Base-by-base conservation (phyloP, 352 stramenopile species). In the Sclerospora graminicola region DNA sequence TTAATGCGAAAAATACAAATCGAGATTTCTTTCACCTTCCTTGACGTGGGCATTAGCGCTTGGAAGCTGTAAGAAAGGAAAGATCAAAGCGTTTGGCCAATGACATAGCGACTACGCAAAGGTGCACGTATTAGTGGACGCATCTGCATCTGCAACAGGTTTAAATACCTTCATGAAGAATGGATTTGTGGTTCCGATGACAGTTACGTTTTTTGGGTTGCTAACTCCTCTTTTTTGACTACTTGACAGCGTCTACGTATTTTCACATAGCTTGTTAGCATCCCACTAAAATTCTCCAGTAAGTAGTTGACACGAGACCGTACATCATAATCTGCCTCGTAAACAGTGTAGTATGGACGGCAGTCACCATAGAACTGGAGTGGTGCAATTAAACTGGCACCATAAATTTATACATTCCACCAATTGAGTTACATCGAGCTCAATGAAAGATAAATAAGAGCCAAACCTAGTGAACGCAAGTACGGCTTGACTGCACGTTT, bases 321-420 rank as follows among this genome's bases (percentile, higher is more conserved):
- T 54, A 85, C 77, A 34, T 89, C 72, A 39, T 91, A 94, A 39
- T 95, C 83, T 15, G 60, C 29, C 64, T 95, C 83, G 37, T 91
- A 93, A 7, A 95, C 53, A 23, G 83, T 82, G 35, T 84, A 91
- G 45, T 93, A 95, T 11, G 83, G 83, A 30, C 83, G 72, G 27
- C 66, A 91, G 51, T 95, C 83, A 5, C 78, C 83, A 36, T 77
- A 60, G 36, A 87, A 95, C 38, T 73, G 42, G 2, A 95, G 56
- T 15, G 83, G 83, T 0, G 79, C 66, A 42, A 95, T 86, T 35
- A 95, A 64, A 50, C 78, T 90, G 46, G 5, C 10, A 47, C 4
- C 15, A 55, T 41, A 16, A 15, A 48, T 10, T 15, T 21, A n/a
- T n/a, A n/a, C n/a, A n/a, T n/a, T n/a, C n/a, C 9, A 21, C 4